Base-by-base conservation (phyloP, 257 asterid species). In the Nicotiana knightiana region DNA sequence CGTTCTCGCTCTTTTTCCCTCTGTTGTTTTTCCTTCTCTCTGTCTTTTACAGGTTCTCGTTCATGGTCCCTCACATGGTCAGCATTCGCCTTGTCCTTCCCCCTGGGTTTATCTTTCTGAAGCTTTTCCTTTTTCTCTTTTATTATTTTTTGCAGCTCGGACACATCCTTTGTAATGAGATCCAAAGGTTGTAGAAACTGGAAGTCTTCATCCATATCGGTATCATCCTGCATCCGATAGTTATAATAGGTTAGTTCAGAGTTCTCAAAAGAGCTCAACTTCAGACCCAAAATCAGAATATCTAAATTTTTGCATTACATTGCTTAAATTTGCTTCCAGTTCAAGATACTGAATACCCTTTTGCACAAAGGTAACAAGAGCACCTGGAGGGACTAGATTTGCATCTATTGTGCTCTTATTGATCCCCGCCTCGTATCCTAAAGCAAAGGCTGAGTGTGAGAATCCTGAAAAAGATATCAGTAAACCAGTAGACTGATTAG, bases 321-420 rank as follows among this genome's bases (percentile, higher is more conserved):
- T 86, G 81, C 79, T 87, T 89, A 88, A 75, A 84, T 93, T 95
- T 85, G 97, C 97, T 86, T 95, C 98, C 71, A 93, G 85, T 84
- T 93, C 99, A 68, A 93, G 96, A 86, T 91, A 93, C 67, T 93
- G 98, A 87, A 92, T 90, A 83, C 97, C 99, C 87, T 95, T 95
- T 82, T 95, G 97, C 82, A 95, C 88, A 86, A 91, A 89, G 37
- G 90, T 95, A 61, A 93, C 89, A 55, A 95, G 98, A 79, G 97
- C 97, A 81, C 95, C 94, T 0, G 97, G 96, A 12, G 98, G 99
- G 86, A 93, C 97, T 85, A 90, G 90, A 85, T 89, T 92, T 16
- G 88, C 97, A 84, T 95, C 97, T 26, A 95, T 90, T 62, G 87
- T 84, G 87, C 92, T 88, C 82, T 91, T 95, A 76, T 83, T 83